Conservation (phyloP, 257 asterid genomes). For the Petunia axillaris region DNA sequence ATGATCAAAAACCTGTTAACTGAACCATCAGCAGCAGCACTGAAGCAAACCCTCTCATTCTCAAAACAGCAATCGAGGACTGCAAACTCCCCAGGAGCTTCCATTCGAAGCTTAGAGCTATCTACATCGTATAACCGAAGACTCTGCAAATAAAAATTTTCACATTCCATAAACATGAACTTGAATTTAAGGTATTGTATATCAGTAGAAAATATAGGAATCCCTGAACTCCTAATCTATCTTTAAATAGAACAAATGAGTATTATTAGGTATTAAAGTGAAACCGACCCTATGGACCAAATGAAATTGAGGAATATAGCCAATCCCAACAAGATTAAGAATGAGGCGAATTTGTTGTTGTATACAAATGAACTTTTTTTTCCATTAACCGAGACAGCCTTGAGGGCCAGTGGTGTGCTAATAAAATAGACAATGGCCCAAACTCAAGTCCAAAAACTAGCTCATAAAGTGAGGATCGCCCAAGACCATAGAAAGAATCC, state of each 20-base stretch:
- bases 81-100: slow-evolving; percentile 50
- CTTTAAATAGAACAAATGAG: neutral
- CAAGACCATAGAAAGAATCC: no score
- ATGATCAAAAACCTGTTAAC: slow-evolving; percentile 58
- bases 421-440: no score
- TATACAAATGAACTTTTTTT: neutral
- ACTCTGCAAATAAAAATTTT: slow-evolving; percentile 44
- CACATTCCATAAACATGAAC: neutral
- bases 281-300: neutral
- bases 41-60: slow-evolving; percentile 60
- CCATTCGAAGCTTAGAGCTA: slow-evolving; percentile 57
- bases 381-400: no score
- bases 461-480: no score
- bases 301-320: neutral
- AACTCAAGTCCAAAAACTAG: no score
- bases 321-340: neutral
- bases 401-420: no score
- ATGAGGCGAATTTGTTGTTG: neutral
- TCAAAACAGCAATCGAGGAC: slow-evolving; percentile 83
- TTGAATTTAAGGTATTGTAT: no score
- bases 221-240: neutral
- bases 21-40: slow-evolving; percentile 75
- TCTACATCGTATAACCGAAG: slow-evolving; percentile 84
- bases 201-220: neutral
- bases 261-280: no score